phyloP scores from a whole-genome alignment of 805 yeast genomes.

The Candida tibetensis region DNA sequence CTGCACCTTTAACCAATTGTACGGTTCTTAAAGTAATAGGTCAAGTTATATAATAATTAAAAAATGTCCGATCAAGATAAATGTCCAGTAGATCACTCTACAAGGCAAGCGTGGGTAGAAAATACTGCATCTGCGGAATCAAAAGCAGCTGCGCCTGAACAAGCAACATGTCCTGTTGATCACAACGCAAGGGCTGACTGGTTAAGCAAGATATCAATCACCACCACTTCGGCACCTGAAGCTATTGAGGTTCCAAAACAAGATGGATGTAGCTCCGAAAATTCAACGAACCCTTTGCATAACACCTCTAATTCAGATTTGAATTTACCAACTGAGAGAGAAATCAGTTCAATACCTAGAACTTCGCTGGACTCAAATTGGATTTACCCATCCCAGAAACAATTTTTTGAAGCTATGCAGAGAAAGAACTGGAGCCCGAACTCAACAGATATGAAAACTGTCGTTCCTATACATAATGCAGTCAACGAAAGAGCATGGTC shows the following conservation, averaged over 20 bases:
- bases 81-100: conserved; percentile 55
- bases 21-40: neutral
- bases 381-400: conserved; percentile 95
- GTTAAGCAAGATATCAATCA: conserved; percentile 37
- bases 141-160: conserved; percentile 17
- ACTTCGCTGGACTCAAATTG: conserved; percentile 65
- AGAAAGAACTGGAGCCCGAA: conserved; percentile 86
- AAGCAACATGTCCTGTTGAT: conserved; percentile 65
- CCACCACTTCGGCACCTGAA: conserved; percentile 28
- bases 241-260: conserved; percentile 37
- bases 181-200: conserved; percentile 58
- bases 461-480: conserved; percentile 90
- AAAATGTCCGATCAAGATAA: conserved; percentile 22
- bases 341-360: conserved; percentile 78
- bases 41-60: neutral
- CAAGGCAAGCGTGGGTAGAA: conserved; percentile 30
- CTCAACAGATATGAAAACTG: conserved; percentile 78
- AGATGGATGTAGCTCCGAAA: conserved; percentile 45
- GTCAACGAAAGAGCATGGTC: conserved; percentile 94
- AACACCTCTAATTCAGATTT: conserved; percentile 26
- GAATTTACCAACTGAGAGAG: conserved; percentile 67
- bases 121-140: conserved; percentile 6
- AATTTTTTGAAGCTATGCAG: conserved; percentile 90
- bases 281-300: conserved; percentile 31
- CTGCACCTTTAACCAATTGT: neutral